A percentile compares a stretch with the other conserved stretches of the same genome.
Conservation (phyloP, 768 basidiomycete genomes). For the Termitomyces bulborhizus region DNA sequence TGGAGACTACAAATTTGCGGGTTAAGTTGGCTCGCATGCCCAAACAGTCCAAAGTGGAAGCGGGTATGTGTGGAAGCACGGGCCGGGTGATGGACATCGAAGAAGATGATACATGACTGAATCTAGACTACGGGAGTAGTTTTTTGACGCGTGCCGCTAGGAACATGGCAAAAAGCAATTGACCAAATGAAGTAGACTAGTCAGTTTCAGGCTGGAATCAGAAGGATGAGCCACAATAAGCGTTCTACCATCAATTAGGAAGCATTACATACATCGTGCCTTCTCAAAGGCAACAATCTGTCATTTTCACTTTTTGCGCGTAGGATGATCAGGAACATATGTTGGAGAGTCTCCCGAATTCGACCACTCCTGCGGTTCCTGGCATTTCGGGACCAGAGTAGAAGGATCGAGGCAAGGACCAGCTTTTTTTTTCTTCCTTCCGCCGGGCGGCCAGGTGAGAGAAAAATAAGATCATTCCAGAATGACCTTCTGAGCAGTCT, state of each 20-base stretch:
- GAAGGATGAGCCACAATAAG: constrained; percentile 12
- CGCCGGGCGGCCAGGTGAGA: not conserved
- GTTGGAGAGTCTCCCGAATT: not conserved
- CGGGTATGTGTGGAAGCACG: constrained; percentile 9
- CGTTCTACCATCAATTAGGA: constrained; percentile 12
- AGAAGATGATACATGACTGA: constrained; percentile 14
- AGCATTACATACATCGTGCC: constrained; percentile 6
- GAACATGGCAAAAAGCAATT: constrained; percentile 12
- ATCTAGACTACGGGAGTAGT: constrained; percentile 18
- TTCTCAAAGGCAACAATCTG: constrained; percentile 8
- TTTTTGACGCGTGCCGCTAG: constrained; percentile 20
- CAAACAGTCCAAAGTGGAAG: constrained; percentile 5
- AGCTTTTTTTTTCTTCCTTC: not conserved
- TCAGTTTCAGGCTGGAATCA: constrained; percentile 11
- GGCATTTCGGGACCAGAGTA: not conserved
- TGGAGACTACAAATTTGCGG: constrained; percentile 1
- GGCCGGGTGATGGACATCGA: constrained; percentile 14
- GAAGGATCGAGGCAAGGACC: not conserved
- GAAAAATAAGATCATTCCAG: not conserved
- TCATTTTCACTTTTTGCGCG: not conserved
- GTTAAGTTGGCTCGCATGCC: constrained; percentile 5
- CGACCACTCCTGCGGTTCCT: not conserved
- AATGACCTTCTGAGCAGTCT: not conserved
- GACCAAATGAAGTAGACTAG: constrained; percentile 15
- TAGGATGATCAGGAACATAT: constrained; percentile 16